Evolutionary conservation across 2,329 filamentous ascomycete species (phyloP).

Genomic region (Neonectria ditissima): DNA sequence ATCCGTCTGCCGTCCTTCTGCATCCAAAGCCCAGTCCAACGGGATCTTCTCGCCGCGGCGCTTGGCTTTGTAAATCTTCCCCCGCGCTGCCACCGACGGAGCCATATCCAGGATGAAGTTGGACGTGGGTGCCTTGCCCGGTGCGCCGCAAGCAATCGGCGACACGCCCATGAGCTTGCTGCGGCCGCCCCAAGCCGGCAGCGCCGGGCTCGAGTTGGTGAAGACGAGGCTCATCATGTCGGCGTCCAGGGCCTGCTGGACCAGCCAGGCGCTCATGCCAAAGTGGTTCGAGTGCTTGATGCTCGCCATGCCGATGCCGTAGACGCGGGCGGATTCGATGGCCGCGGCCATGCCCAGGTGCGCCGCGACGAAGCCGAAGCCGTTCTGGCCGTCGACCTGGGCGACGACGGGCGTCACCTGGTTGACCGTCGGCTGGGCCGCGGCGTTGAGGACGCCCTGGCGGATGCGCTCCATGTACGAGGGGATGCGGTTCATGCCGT

Average conservation of each 20-base stretch:
- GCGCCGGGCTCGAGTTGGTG: conserved; percentile 77
- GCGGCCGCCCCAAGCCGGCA: conserved; percentile 77
- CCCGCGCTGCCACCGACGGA: conserved; percentile 75
- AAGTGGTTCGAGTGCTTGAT: conserved; percentile 85
- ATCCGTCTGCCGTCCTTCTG: conserved; percentile 74
- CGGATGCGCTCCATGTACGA: conserved; percentile 81
- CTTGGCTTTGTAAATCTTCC: conserved; percentile 79
- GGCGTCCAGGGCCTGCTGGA: conserved; percentile 80
- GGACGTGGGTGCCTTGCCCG: conserved; percentile 64
- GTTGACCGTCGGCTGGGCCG: conserved; percentile 67
- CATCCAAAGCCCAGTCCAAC: conserved; percentile 79
- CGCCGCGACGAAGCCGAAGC: conserved; percentile 81
- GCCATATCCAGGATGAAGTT: conserved; percentile 82
- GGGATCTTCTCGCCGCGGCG: conserved; percentile 77
- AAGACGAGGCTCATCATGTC: conserved; percentile 78
- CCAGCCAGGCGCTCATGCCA: conserved; percentile 85
- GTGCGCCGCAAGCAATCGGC: conserved; percentile 81
- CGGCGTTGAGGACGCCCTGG: conserved; percentile 73
- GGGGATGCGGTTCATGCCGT: conserved; percentile 81
- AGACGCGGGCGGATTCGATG: conserved; percentile 71
- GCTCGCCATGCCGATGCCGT: conserved; percentile 80
- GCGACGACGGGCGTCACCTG: conserved; percentile 78
- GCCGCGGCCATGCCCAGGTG: conserved; percentile 74
- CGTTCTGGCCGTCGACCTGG: conserved; percentile 75
- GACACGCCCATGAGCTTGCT: conserved; percentile 79